phyloP scores from a whole-genome alignment of 2,329 filamentous ascomycete genomes.

The Lachnellula occidentalis region DNA sequence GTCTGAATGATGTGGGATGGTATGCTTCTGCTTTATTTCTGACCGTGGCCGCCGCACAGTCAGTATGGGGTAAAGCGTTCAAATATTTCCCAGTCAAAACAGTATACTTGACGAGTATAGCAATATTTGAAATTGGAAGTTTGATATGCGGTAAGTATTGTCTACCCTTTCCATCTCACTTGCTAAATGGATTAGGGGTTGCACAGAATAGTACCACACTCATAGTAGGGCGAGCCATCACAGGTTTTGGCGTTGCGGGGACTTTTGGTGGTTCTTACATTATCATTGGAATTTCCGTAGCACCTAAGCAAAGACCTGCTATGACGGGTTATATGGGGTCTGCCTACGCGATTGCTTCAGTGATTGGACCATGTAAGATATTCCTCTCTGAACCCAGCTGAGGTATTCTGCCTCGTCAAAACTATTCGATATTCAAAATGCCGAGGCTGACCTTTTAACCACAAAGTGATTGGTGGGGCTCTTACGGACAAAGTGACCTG shows the following conservation, averaged over 20 bases:
- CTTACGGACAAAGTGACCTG: constrained; percentile 48
- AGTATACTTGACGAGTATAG: constrained; percentile 18
- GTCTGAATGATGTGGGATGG: constrained; percentile 40
- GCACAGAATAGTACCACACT: constrained; percentile 23
- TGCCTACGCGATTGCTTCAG: constrained; percentile 14
- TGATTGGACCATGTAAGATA: constrained; percentile 31
- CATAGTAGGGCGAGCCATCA: constrained; percentile 30
- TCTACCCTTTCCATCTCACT: not conserved
- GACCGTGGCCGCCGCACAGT: constrained; percentile 30
- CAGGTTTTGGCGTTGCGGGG: constrained; percentile 27
- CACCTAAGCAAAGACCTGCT: constrained; percentile 13
- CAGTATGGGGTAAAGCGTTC: constrained; percentile 8
- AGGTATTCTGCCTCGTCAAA: constrained; percentile 12
- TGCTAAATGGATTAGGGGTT: not conserved
- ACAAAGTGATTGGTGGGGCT: constrained; percentile 44
- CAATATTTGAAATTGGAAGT: constrained; percentile 29
- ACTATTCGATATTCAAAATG: not conserved
- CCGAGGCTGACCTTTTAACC: too few species aligned
- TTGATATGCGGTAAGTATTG: constrained; percentile 29
- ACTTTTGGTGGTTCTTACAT: constrained; percentile 30
- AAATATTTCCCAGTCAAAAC: constrained; percentile 19
- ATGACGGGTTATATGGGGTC: constrained; percentile 49
- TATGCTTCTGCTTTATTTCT: constrained; percentile 50
- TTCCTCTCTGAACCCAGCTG: constrained; percentile 27
- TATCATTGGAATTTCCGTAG: constrained; percentile 20